Conservation (phyloP, 2,329 filamentous ascomycete genomes). For the Colletotrichum scovillei region DNA sequence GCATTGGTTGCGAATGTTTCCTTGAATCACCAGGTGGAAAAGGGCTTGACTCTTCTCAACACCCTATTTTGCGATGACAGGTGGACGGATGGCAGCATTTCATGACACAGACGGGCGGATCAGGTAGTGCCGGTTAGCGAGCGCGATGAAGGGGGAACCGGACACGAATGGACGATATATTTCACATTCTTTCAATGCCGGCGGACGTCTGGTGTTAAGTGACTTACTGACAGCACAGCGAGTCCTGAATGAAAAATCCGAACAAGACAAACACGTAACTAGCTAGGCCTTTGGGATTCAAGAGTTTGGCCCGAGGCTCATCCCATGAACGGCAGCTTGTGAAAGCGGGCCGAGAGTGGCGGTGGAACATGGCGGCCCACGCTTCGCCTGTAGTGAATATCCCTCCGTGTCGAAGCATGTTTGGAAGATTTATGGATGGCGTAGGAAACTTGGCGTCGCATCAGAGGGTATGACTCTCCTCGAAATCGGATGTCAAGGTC, state of each 20-base stretch:
- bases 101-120: conserved; percentile 21
- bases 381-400: background rate
- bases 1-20: conserved; percentile 2
- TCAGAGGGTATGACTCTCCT: background rate
- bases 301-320: conserved; percentile 23
- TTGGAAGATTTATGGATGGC: conserved; percentile 4
- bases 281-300: conserved; percentile 4
- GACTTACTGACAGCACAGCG: background rate
- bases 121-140: conserved; percentile 16
- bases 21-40: background rate
- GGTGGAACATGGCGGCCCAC: conserved; percentile 12
- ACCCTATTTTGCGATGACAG: conserved; percentile 15
- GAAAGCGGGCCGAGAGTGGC: conserved; percentile 27
- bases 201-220: background rate
- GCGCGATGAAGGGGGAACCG: background rate
- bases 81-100: conserved; percentile 18
- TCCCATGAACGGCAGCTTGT: conserved; percentile 32
- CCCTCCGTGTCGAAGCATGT: conserved; percentile 8
- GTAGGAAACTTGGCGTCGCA: conserved; percentile 18
- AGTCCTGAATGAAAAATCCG: background rate
- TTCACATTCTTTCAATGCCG: background rate
- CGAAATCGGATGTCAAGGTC: background rate
- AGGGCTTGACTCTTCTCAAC: background rate
- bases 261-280: background rate
- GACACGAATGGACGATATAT: conserved; percentile 27